Base-by-base conservation (phyloP, 2,329 filamentous ascomycete genomes). In the Ascochyta viciae-villosae region DNA sequence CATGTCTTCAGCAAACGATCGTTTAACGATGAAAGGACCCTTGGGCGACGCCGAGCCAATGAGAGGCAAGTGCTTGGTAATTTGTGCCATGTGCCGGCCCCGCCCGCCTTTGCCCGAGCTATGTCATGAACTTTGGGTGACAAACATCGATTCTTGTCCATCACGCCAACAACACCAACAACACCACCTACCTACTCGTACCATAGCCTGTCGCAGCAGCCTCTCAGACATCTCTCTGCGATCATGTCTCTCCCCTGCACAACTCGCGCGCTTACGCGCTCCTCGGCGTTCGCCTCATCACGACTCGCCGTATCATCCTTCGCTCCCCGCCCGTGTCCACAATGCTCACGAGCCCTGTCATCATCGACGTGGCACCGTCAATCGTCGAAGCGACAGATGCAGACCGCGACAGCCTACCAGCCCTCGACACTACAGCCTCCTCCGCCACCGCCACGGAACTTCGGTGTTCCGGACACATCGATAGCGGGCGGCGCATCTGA, bases 341-440 rank as follows among this genome's bases (percentile, higher is more conserved):
- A 77, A 70, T 82, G 80, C 64, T 67, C 78, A 39, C 79, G 79
- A 58, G 73, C 75, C 24, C 81, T 81, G 65, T 78, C 79, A 39
- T 77, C 77, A 23, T 75, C 71, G 57, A 68, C 57, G 37, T 68
- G 72, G 6, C 71, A 68, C 55, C 64, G 67, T 6, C 72, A 74
- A 50, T 72, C 74, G 12, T 67, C 71, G 2, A 75, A 72, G 66
- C 65, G 75, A 22, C 73, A 73, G 59, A 82, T 90, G 71, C 86
- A 88, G 72, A 89, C 87, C 12, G 85, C 85, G 29, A 87, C 85
- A 16, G 85, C 85, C 43, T 87, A 88, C 66, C 84, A 83, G 54
- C 86, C 87, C 19, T 82, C 86, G 56, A 80, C 80, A 2, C 74
- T 89, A n/a, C 79, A 82, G 15, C 75, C 82, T 1, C 78, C 82